A percentile compares a stretch with the other conserved stretches of the same genome.
phyloP scores from a whole-genome alignment of 1,284 basidiomycete species.

The Melampsora larici-populina region DNA sequence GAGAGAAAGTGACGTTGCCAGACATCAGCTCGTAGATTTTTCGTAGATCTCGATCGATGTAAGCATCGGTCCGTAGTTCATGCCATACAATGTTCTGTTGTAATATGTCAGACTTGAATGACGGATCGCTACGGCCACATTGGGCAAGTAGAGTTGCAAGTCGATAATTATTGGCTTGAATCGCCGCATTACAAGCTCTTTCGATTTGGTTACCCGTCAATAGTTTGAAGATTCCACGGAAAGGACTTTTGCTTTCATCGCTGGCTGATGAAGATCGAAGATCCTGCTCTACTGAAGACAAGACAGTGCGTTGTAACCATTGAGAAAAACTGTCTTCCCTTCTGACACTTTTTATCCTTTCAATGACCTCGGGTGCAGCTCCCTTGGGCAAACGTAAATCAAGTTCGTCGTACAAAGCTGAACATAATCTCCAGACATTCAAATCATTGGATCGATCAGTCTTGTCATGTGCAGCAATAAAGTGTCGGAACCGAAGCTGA shows the following conservation, averaged over 20 bases:
- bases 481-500: constrained; percentile 72
- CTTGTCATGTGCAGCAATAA: constrained; percentile 68
- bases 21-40: constrained; percentile 81
- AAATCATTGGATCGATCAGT: constrained; percentile 74
- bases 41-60: constrained; percentile 68
- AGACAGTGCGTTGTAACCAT: constrained; percentile 78
- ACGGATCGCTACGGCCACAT: constrained; percentile 68
- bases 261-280: constrained; percentile 58
- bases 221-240: constrained; percentile 65
- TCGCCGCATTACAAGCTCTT: constrained; percentile 72
- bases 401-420: constrained; percentile 81
- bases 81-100: constrained; percentile 81
- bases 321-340: constrained; percentile 76
- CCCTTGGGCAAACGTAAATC: constrained; percentile 66
- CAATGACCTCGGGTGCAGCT: constrained; percentile 61
- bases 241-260: constrained; percentile 47
- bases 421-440: constrained; percentile 77
- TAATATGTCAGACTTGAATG: constrained; percentile 70
- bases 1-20: constrained; percentile 68
- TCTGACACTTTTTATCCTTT: constrained; percentile 65
- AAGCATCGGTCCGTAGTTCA: constrained; percentile 68
- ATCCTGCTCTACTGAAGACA: constrained; percentile 70
- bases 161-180: constrained; percentile 74
- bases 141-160: constrained; percentile 91
- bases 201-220: constrained; percentile 84